Evolutionary conservation across 1,139 yeast species (phyloP).

Genomic region (Geotrichum reessii): DNA sequence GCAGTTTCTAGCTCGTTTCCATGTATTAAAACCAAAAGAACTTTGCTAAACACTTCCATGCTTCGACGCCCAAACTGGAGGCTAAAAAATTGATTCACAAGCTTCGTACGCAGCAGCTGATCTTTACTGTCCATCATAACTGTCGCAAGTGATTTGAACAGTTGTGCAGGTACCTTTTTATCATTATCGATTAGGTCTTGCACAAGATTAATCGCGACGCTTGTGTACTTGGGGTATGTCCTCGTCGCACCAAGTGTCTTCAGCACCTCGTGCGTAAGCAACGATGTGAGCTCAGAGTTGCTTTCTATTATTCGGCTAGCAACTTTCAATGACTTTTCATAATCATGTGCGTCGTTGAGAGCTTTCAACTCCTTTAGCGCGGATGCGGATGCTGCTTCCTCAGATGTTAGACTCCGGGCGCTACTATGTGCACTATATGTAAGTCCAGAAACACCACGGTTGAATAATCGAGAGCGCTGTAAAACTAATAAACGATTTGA

Average conservation of each 20-base stretch:
- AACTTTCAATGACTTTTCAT: neutral
- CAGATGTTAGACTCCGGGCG: neutral
- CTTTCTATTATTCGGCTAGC: neutral
- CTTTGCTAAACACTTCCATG: neutral
- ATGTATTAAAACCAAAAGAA: neutral
- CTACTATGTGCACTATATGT: neutral
- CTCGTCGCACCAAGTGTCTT: neutral
- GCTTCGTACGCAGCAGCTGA: neutral
- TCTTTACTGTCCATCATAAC: neutral
- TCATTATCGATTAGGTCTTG: neutral
- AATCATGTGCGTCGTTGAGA: neutral
- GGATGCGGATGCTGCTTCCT: neutral
- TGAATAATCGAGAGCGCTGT: neutral
- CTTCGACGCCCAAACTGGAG: neutral
- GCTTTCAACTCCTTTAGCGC: neutral
- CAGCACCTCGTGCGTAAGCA: neutral
- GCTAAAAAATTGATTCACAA: neutral
- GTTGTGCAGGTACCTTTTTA: neutral
- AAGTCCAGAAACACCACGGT: neutral
- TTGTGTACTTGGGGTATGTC: neutral
- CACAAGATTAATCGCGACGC: neutral
- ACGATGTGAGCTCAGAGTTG: neutral
- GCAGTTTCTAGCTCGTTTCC: slow-evolving; percentile 27
- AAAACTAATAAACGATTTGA: neutral
- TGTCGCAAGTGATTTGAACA: neutral